phyloP scores from a whole-genome alignment of 2,329 filamentous ascomycete species.

The Metarhizium brunneum region DNA sequence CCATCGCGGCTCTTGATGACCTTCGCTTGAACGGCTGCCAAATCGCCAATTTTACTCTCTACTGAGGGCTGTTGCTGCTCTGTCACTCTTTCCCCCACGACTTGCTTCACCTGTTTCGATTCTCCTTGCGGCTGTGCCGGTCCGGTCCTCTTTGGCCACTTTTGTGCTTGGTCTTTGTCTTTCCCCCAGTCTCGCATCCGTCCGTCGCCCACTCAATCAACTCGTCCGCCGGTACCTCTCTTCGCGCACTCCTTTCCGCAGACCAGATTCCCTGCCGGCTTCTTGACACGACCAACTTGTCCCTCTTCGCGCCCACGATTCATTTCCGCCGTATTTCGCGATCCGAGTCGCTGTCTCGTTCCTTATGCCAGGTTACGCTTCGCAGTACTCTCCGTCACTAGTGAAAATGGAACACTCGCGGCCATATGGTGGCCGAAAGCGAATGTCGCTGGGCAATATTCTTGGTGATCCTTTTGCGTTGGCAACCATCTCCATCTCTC shows the following conservation, averaged over 20 bases:
- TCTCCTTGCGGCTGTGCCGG: slow-evolving; percentile 11
- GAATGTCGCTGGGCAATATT: slow-evolving; percentile 61
- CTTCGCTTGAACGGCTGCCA: neutral
- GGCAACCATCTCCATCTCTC: slow-evolving; percentile 82
- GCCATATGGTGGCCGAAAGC: slow-evolving; percentile 54
- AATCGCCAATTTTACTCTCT: neutral
- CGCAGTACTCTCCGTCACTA: slow-evolving; percentile 62
- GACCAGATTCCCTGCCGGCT: neutral
- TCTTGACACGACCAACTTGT: neutral
- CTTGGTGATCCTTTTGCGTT: slow-evolving; percentile 94
- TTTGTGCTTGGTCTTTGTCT: neutral
- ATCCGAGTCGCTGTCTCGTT: slow-evolving; percentile 8
- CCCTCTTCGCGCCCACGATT: neutral
- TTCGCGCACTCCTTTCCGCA: neutral
- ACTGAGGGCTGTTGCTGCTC: slow-evolving; percentile 3
- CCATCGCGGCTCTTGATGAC: neutral
- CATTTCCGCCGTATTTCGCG: neutral
- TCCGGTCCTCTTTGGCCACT: slow-evolving; percentile 4
- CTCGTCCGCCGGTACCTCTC: slow-evolving; percentile 1
- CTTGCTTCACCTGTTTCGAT: slow-evolving; percentile 1
- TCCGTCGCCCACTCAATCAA: neutral
- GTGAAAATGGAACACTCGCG: slow-evolving; percentile 71
- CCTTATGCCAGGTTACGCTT: slow-evolving; percentile 69
- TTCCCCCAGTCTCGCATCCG: neutral
- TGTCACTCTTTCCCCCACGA: slow-evolving; percentile 4